These are phyloP conservation scores for Penicillium sp. DNA, from an alignment of 2,329 filamentous ascomycete genomes.

Conservation along the genomic window DNA sequence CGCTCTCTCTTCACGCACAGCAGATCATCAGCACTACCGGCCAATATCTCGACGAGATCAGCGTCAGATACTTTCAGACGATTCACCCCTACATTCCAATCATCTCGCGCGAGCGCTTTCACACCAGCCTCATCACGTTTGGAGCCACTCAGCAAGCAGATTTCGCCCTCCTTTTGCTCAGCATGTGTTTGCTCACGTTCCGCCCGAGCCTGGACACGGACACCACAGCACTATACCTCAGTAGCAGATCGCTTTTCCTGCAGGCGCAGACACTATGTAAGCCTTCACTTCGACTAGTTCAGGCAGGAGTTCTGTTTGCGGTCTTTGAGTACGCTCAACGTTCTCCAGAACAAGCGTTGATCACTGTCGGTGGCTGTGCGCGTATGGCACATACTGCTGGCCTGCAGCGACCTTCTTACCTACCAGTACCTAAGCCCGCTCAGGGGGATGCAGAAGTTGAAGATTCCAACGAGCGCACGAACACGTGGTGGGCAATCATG, in stretches of 20 bases:
- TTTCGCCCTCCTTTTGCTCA: slow-evolving; percentile 34
- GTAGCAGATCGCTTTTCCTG: slow-evolving; percentile 30
- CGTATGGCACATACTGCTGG: slow-evolving; percentile 32
- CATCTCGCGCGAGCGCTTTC: slow-evolving; percentile 34
- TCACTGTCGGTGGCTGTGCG: slow-evolving; percentile 29
- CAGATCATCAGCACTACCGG: slow-evolving; percentile 23
- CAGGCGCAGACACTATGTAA: slow-evolving; percentile 29
- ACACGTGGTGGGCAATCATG: slow-evolving; percentile 38
- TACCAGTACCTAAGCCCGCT: background rate
- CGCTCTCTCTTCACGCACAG: background rate
- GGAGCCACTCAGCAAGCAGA: slow-evolving; percentile 22
- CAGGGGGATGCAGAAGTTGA: slow-evolving; percentile 21
- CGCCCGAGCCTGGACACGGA: slow-evolving; percentile 2
- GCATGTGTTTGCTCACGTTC: slow-evolving; percentile 30
- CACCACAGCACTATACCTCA: slow-evolving; percentile 26
- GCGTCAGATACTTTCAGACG: slow-evolving; percentile 34
- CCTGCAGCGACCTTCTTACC: slow-evolving; percentile 19
- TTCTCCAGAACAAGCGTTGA: slow-evolving; percentile 27
- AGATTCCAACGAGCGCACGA: slow-evolving; percentile 32
- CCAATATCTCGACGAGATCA: slow-evolving; percentile 32
- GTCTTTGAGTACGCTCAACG: slow-evolving; percentile 35
- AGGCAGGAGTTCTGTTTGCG: slow-evolving; percentile 34
- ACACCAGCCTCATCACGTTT: slow-evolving; percentile 27
- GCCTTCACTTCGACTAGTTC: slow-evolving; percentile 31
- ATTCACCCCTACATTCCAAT: slow-evolving; percentile 35